Conservation (phyloP, 2,329 filamentous ascomycete species). For the Rhinocladiella similis region DNA sequence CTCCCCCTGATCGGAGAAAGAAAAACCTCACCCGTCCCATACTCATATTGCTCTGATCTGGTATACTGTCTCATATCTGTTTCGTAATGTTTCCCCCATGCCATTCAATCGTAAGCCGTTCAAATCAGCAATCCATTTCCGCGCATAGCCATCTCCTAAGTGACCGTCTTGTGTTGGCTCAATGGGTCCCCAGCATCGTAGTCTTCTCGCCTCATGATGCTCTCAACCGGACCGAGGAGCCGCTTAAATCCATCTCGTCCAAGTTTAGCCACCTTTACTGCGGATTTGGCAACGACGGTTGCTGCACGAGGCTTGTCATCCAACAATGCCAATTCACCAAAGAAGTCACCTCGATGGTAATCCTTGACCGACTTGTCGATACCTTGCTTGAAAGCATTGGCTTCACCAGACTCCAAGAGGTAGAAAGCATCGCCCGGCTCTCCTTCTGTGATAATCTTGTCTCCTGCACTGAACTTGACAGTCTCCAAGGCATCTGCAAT, state of each 20-base stretch:
- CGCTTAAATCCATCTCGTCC: conserved; percentile 95
- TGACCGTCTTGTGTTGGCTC: conserved; percentile 38
- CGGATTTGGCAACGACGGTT: conserved; percentile 77
- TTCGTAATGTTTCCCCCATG: neutral
- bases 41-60: conserved; percentile 1
- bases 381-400: conserved; percentile 81
- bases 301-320: conserved; percentile 93
- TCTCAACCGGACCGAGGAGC: conserved; percentile 86
- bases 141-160: conserved; percentile 12
- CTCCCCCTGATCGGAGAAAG: neutral
- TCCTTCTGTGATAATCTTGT: conserved; percentile 86
- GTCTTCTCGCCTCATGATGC: conserved; percentile 77
- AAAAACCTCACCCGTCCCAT: neutral
- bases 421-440: conserved; percentile 92
- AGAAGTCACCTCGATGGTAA: conserved; percentile 93
- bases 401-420: conserved; percentile 82
- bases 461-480: conserved; percentile 75
- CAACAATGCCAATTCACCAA: conserved; percentile 89
- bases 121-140: neutral
- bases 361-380: conserved; percentile 69
- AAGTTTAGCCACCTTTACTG: conserved; percentile 89
- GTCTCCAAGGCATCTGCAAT: conserved; percentile 96
- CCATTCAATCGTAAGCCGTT: neutral
- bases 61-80: conserved; percentile 4
- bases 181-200: conserved; percentile 35